Evolutionary conservation across 2,329 filamentous ascomycete species (phyloP).

Genomic region (Sphaerulina vaccinii): DNA sequence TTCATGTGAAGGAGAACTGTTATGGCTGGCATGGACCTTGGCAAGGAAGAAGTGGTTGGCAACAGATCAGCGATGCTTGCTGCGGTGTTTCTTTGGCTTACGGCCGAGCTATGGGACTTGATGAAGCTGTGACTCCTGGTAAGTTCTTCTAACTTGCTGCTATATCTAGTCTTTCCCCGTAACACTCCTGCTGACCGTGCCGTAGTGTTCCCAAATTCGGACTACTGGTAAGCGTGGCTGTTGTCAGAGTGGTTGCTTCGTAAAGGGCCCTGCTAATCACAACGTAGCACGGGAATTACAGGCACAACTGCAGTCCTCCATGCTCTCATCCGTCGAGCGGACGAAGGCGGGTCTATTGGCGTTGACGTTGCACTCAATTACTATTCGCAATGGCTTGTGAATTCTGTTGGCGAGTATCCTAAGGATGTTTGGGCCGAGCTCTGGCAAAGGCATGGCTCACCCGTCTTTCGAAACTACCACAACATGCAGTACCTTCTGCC

Average conservation of each 20-base stretch:
- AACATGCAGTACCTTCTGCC: slow-evolving; percentile 47
- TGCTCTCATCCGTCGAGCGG: slow-evolving; percentile 27
- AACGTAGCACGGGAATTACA: slow-evolving; percentile 25
- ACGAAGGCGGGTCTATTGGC: slow-evolving; percentile 30
- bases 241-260: too few relatives aligned
- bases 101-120: slow-evolving; percentile 19
- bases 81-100: slow-evolving; percentile 21
- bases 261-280: slow-evolving; percentile 1
- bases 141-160: too few relatives aligned
- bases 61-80: slow-evolving; percentile 52
- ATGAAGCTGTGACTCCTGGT: slow-evolving; percentile 28
- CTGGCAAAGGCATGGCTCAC: slow-evolving; percentile 47
- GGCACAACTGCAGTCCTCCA: slow-evolving; percentile 26
- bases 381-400: slow-evolving; percentile 34
- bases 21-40: slow-evolving; percentile 55
- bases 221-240: slow-evolving; percentile 24
- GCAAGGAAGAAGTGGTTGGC: slow-evolving; percentile 51
- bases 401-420: slow-evolving; percentile 30
- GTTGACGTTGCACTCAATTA: slow-evolving; percentile 29
- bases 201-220: slow-evolving; percentile 29
- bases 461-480: slow-evolving; percentile 54
- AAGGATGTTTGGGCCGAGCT: slow-evolving; percentile 49
- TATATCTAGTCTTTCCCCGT: too few relatives aligned
- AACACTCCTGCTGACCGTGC: too few relatives aligned
- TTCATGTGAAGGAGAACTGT: slow-evolving; percentile 54